Base-by-base conservation (phyloP, 2,329 filamentous ascomycete genomes). In the Talaromyces sp. region DNA sequence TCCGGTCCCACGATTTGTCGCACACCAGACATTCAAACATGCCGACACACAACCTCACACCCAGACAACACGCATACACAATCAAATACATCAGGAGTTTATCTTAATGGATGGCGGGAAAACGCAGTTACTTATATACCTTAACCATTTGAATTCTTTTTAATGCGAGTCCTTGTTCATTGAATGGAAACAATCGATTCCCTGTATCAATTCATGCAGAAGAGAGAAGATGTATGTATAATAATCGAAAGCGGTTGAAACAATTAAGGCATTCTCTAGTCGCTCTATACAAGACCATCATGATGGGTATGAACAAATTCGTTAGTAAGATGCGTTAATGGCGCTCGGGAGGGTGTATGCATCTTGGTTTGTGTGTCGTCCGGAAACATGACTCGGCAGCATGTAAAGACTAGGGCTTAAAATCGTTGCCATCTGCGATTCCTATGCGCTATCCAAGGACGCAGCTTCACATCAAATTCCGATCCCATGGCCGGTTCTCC, bases 381-480 rank as follows among this genome's bases (percentile, higher is more conserved):
- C 2, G 25, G 13, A 1, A 27, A 53, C 15, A 40, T 40, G 36
- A 17, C 38, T 40, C 17, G 17, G 13, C 3, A 51, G 6, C 13
- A 29, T 8, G 29, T 27, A 15, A 6, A 2, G 3, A 5, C 17
- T 2, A 1, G 47, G 5, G 2, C 2, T 31, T 19, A 31, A 3
- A 29, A 53, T n/a, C 49, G 49, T 8, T 53, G 49, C 5, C 31
- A 53, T 31, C 49, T 29, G 49, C 49, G 49, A n/a, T 10, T n/a
- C 7, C 49, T 5, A 53, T 31, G 49, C 4, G 17, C 3, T n/a
- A 4, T 22, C 49, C 49, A 53, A 15, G 34, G 78, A 31, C 81
- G 76, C 49, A 93, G 75, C 70, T 85, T 83, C 43, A 86, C 83
- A 68, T 90, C 85, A 64, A 90, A 86, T 65, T 84, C 83, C 13